Evolutionary conservation across 805 yeast genomes (phyloP).

Genomic region (Wickerhamiella domercqiae): DNA sequence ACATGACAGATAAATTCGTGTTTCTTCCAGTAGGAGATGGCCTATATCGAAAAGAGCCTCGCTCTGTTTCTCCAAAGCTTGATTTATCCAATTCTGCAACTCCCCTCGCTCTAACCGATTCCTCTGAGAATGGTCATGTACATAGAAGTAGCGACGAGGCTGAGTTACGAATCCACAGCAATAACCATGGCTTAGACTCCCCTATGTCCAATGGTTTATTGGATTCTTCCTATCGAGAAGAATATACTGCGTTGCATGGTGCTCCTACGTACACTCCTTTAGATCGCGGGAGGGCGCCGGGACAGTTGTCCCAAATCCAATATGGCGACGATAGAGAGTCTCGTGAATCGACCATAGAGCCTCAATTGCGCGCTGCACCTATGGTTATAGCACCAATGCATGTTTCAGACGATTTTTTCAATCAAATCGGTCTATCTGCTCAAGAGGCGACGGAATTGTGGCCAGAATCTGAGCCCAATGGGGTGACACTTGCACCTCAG

Average conservation of each 20-base stretch:
- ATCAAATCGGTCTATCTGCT: constrained; percentile 15
- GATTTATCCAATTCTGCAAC: too few species aligned
- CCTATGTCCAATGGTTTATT: too few species aligned
- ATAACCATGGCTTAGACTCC: too few species aligned
- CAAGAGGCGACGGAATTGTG: constrained; percentile 18
- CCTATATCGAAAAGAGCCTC: constrained; percentile 18
- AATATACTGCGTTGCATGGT: not conserved
- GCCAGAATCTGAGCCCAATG: constrained; percentile 12
- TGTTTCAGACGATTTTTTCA: constrained; percentile 15
- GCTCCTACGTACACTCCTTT: not conserved
- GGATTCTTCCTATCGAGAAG: not conserved
- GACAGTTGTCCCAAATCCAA: not conserved
- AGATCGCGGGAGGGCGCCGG: not conserved
- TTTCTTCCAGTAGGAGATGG: constrained; percentile 24
- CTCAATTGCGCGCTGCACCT: constrained; percentile 13
- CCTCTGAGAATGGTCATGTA: too few species aligned
- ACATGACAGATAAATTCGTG: constrained; percentile 16
- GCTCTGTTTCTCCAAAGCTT: constrained; percentile 6
- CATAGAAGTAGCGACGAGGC: not conserved
- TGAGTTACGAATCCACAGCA: not conserved
- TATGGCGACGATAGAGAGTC: not conserved
- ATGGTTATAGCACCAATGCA: constrained; percentile 24
- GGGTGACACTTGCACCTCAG: constrained; percentile 21
- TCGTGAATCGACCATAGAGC: not conserved
- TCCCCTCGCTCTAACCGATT: not conserved